Evolutionary conservation across 257 asterid species (phyloP).

Genomic region (Linaria vulgaris): DNA sequence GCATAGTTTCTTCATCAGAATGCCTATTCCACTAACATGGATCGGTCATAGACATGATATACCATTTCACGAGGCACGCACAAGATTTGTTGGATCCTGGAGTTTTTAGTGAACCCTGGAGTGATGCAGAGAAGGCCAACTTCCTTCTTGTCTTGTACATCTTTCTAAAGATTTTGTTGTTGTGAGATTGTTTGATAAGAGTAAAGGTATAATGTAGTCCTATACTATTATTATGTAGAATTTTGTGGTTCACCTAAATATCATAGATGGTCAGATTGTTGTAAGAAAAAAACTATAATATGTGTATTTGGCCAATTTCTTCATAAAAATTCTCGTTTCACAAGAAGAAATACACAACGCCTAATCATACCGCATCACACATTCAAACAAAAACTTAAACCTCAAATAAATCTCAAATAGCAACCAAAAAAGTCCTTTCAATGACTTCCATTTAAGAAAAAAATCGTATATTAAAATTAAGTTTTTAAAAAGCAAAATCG

Average conservation of each 20-base stretch:
- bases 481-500: too few species aligned
- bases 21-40: constrained; percentile 43
- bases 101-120: constrained; percentile 40
- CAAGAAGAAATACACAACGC: too few species aligned
- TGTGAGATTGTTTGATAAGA: constrained; percentile 48
- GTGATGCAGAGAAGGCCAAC: constrained; percentile 48
- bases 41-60: constrained; percentile 21
- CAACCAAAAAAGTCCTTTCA: too few species aligned
- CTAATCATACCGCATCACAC: too few species aligned
- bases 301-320: constrained; percentile 57
- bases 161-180: constrained; percentile 60
- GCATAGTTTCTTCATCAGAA: constrained; percentile 31
- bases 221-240: constrained; percentile 56
- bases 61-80: not conserved
- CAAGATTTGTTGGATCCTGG: constrained; percentile 46
- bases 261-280: constrained; percentile 58
- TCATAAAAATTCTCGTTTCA: too few species aligned
- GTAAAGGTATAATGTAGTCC: constrained; percentile 47
- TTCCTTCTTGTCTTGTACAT: constrained; percentile 60
- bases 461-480: too few species aligned
- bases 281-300: constrained; percentile 51
- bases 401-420: too few species aligned
- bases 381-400: too few species aligned
- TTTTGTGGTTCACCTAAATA: constrained; percentile 54
- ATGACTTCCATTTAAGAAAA: too few species aligned